These are phyloP conservation scores for Fusarium robinianum DNA, from an alignment of 2,329 filamentous ascomycete species.

Conservation along the genomic window DNA sequence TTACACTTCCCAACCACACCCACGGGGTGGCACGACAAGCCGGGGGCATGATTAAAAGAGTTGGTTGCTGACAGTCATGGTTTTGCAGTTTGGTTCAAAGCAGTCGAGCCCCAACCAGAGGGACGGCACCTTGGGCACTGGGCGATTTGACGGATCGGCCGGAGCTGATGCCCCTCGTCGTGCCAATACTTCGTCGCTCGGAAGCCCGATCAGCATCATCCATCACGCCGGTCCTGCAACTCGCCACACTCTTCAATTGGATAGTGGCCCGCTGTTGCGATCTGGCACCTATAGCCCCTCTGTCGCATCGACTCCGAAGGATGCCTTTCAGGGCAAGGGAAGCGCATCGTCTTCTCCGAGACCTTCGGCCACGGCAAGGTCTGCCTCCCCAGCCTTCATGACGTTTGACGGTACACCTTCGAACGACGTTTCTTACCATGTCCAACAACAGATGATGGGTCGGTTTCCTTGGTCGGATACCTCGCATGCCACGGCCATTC, in stretches of 20 bases:
- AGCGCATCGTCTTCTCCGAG: conserved; percentile 39
- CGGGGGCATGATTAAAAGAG: conserved; percentile 30
- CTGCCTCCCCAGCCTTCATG: conserved; percentile 53
- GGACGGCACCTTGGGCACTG: conserved; percentile 52
- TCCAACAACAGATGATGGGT: conserved; percentile 48
- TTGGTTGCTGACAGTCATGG: conserved; percentile 47
- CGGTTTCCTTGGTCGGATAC: conserved; percentile 55
- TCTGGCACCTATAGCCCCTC: conserved; percentile 27
- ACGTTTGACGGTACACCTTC: conserved; percentile 53
- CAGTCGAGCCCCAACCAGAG: conserved; percentile 56
- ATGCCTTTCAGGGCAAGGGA: conserved; percentile 35
- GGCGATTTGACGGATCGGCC: conserved; percentile 42
- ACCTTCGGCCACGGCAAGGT: conserved; percentile 45
- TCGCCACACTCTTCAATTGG: conserved; percentile 48
- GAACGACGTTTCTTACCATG: conserved; percentile 46
- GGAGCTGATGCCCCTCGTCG: conserved; percentile 12
- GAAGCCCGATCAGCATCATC: conserved; percentile 18
- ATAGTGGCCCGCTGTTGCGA: conserved; percentile 19
- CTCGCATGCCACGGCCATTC: conserved; percentile 56
- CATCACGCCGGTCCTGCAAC: conserved; percentile 46
- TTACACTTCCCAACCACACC: conserved; percentile 13
- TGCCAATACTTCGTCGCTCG: conserved; percentile 15
- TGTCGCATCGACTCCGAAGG: conserved; percentile 31
- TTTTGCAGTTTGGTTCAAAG: conserved; percentile 63
- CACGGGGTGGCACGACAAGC: conserved; percentile 28